A percentile compares a stretch with the other conserved stretches of the same genome.
Conservation (phyloP, 2,329 filamentous ascomycete genomes). For the Botrytis galanthina region DNA sequence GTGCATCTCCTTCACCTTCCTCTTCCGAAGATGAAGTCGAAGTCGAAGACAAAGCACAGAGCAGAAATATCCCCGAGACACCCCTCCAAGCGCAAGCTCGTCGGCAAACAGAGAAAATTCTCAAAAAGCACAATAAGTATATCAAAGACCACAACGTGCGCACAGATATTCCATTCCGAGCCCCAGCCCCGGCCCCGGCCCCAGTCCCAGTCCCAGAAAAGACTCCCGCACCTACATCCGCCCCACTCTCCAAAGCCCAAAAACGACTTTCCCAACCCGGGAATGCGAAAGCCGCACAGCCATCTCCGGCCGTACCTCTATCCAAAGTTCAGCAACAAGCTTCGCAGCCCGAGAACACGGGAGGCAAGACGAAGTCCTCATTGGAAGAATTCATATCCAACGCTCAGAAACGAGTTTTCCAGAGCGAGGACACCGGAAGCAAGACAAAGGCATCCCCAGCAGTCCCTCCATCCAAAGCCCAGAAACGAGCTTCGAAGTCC, state of each 20-base stretch:
- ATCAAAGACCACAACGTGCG: neutral
- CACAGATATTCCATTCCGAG: neutral
- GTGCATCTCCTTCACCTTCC: too few relatives aligned
- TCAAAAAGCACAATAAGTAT: neutral
- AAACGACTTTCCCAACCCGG: neutral
- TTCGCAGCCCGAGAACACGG: neutral
- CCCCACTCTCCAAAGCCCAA: too few relatives aligned
- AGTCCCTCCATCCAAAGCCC: neutral
- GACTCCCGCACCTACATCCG: too few relatives aligned
- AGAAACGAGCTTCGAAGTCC: neutral
- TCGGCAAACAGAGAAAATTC: neutral
- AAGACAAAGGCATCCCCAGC: neutral
- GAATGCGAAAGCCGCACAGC: neutral
- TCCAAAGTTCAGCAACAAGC: neutral
- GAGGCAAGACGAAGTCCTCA: neutral
- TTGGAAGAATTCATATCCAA: too few relatives aligned
- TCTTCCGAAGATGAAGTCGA: neutral
- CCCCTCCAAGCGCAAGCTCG: neutral
- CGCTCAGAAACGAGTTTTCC: neutral
- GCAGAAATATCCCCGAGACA: too few relatives aligned
- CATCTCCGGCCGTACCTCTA: neutral
- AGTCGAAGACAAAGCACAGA: neutral
- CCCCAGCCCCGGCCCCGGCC: too few relatives aligned
- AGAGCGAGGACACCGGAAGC: neutral
- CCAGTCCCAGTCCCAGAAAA: too few relatives aligned